Base-by-base conservation (phyloP, 306 rosid genomes). In the Mimosa pudica region DNA sequence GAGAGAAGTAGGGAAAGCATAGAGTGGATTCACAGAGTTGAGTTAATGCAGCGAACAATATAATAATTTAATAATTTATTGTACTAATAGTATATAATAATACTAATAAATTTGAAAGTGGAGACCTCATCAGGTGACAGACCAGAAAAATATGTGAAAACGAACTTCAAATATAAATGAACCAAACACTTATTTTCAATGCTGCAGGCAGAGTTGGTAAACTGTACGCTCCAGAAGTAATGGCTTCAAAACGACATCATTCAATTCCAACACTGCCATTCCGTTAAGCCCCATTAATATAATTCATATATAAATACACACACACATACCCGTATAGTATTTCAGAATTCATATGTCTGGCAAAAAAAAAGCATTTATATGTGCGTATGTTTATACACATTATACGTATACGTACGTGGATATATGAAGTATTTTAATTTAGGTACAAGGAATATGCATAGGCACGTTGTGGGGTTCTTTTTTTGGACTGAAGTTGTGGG, bases 201-300 rank as follows among this genome's bases (percentile, higher is more conserved):
- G 61, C 61, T 20, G 36, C 47, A 32, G 76, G 16, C 71, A 45
- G 76, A 32, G 78, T 58, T 58, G 67, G 55, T 74, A 11, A 45
- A 45, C 8, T 44, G 55, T 69, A 16, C 8, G 20, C 1, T 18
- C 58, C 61, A 2, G 10, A 5, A 55, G 61, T 55, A 46, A 70
- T 46, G 38, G 18, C 30, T 70, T 70, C 74, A 24, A 46, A 20
- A 70, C 74, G 14, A 10, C n/a, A 5, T 18, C 74, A 70, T 70
- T 70, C 2, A 70, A 70, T 45, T 11, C 5, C 45, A 52, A 4
- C 58, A 52, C 58, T 4, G 6, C 8, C 5, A 17, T 52, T 14
- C 58, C 58, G 20, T 16, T 16, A 16, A 49, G 55, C 55, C 4
- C 17, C 55, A 49, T 49, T 48, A 10, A 8, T 48, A 48, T 2